Base-by-base conservation (phyloP, 306 rosid species). In the Canavalia ensiformis region DNA sequence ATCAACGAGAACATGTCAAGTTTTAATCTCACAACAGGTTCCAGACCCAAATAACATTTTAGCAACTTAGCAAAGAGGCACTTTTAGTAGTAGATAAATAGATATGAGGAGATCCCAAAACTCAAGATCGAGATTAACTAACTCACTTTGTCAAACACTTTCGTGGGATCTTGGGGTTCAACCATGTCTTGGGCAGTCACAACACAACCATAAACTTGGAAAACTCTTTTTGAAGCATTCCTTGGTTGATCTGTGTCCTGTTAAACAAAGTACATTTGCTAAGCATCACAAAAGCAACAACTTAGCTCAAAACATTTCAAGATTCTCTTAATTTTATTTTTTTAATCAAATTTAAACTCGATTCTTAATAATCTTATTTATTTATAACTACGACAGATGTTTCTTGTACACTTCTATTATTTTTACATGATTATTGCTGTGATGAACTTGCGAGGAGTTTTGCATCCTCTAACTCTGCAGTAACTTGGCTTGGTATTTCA, bases 121-220 rank as follows among this genome's bases (percentile, higher is more conserved):
- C 25, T 44, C 28, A 11, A 56, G 71, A 34, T 33, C 41, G n/a
- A 84, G 37, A 67, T 69, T 42, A 29, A 69, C 41, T 11, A 76
- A 79, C 97, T 85, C 86, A 95, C 99, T 81, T 90, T 90, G 73
- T 90, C 96, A 87, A 90, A 93, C 34, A 72, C 77, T 89, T 84
- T 86, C n/a, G 35, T 45, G 8, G 90, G 65, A 78, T 88, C 92
- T 76, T 74, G 85, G 83, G 89, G 92, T 73, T 88, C 87, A 82
- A 89, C 97, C 98, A 95, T 93, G 86, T 91, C 88, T 87, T 84
- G 77, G 63, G 89, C 86, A 68, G 88, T 93, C 87, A 88, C 98
- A 74, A 91, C 85, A 87, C 97, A 91, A 45, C 98, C 99, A 85
- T 89, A 91, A 82, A 95, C 89, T 86, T 93, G 97, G 86, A 89